phyloP scores from a whole-genome alignment of 192 early-diverging fungal species.

The Allomyces javanicus region DNA sequence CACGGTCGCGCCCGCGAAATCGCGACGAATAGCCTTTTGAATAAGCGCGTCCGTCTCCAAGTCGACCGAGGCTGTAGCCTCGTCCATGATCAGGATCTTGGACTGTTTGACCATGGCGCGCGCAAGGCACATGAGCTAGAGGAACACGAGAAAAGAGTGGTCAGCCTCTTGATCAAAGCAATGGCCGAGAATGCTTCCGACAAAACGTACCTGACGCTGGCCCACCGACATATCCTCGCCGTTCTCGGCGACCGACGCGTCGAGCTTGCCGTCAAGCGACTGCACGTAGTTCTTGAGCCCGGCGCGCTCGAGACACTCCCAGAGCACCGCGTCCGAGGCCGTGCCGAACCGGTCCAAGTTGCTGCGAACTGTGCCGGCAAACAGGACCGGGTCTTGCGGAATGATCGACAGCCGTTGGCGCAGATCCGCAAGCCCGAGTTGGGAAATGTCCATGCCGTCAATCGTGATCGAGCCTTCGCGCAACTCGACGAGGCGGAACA shows the following conservation, averaged over 20 bases:
- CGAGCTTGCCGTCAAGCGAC: slow-evolving; percentile 38
- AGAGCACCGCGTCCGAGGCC: slow-evolving; percentile 33
- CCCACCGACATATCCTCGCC: slow-evolving; percentile 72
- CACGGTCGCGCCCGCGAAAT: slow-evolving; percentile 28
- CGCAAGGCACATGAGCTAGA: slow-evolving; percentile 25
- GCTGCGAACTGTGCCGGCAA: slow-evolving; percentile 21
- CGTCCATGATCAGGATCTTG: slow-evolving; percentile 53
- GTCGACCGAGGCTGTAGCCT: slow-evolving; percentile 40
- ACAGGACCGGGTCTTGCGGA: slow-evolving; percentile 23
- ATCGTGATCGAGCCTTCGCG: slow-evolving; percentile 39
- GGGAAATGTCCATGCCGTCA: slow-evolving; percentile 46
- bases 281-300: slow-evolving; percentile 44
- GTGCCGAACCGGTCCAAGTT: slow-evolving; percentile 33
- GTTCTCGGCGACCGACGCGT: slow-evolving; percentile 47
- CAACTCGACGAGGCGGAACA: slow-evolving; percentile 49
- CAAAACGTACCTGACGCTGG: slow-evolving; percentile 33
- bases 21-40: slow-evolving; percentile 33
- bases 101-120: slow-evolving; percentile 29
- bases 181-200: too few relatives aligned
- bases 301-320: slow-evolving; percentile 44
- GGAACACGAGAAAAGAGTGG: neutral
- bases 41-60: slow-evolving; percentile 46
- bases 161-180: too few relatives aligned
- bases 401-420: slow-evolving; percentile 17
- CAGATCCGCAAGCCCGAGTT: slow-evolving; percentile 35